phyloP scores from a whole-genome alignment of 805 yeast genomes.

The Barnettozyma botsteinii region DNA sequence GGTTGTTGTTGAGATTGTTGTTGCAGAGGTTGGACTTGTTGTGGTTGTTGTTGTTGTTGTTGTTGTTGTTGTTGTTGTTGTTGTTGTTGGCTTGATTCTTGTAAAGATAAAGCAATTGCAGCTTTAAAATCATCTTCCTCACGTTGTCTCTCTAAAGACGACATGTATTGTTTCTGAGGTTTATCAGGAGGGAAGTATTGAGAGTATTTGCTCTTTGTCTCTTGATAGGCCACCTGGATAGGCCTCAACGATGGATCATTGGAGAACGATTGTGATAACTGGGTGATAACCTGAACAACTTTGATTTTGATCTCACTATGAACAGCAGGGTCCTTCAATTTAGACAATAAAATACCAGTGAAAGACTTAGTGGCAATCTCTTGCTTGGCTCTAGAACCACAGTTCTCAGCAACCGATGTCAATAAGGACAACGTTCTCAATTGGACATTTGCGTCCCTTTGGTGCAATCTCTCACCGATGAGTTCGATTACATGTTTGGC shows the following conservation, averaged over 20 bases:
- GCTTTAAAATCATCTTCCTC: constrained; percentile 81
- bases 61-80: constrained; percentile 12
- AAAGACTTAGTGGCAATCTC: constrained; percentile 55
- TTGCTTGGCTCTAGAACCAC: constrained; percentile 63
- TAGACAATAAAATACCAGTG: constrained; percentile 39
- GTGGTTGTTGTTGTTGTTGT: constrained; percentile 6
- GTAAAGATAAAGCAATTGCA: constrained; percentile 67
- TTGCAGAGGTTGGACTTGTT: constrained; percentile 6
- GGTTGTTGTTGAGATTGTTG: constrained; percentile 11
- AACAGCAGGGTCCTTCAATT: constrained; percentile 47
- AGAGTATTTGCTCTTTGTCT: constrained; percentile 40
- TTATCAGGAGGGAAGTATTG: constrained; percentile 41
- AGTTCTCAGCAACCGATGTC: constrained; percentile 65
- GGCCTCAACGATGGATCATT: constrained; percentile 72
- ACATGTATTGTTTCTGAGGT: constrained; percentile 50
- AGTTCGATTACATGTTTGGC: constrained; percentile 37
- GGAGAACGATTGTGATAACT: constrained; percentile 58
- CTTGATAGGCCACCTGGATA: constrained; percentile 55
- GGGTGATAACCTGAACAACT: constrained; percentile 61
- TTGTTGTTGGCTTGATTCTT: constrained; percentile 20
- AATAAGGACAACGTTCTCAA: constrained; percentile 50
- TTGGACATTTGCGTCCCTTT: constrained; percentile 59
- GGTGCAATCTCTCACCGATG: constrained; percentile 42
- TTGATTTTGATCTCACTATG: constrained; percentile 64
- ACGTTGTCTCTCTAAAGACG: constrained; percentile 37